Percentiles rank a stretch among this genome's conserved stretches.
phyloP scores from a whole-genome alignment of 106 monocot genomes.

The Chionographis japonica region DNA sequence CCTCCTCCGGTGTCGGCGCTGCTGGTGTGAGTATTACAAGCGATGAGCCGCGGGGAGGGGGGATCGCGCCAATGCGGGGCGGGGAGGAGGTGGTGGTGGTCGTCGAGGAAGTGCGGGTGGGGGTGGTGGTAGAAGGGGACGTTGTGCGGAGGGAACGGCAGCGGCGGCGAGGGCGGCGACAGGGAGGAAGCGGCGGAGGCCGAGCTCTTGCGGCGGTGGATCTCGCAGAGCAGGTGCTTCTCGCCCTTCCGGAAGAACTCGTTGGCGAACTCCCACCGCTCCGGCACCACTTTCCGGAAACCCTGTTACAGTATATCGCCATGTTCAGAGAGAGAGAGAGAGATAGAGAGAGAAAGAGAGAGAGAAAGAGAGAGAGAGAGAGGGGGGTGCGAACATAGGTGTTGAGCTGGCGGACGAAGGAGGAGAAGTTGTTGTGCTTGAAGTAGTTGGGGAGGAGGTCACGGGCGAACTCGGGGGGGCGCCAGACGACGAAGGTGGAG shows the following conservation, averaged over 20 bases:
- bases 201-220: constrained; percentile 54
- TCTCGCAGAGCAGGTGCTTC: constrained; percentile 66
- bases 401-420: constrained; percentile 93
- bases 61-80: background rate
- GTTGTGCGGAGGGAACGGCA: constrained; percentile 9
- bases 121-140: constrained; percentile 22
- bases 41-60: constrained; percentile 16
- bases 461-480: constrained; percentile 83
- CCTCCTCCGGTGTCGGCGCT: background rate
- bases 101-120: constrained; percentile 15
- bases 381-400: constrained; percentile 42
- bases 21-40: background rate
- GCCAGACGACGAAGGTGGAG: constrained; percentile 85
- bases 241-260: constrained; percentile 69
- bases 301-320: constrained; percentile 28
- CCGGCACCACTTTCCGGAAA: constrained; percentile 74
- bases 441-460: constrained; percentile 83
- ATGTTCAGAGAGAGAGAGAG: no score
- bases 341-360: background rate
- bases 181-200: background rate
- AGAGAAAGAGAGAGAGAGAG: background rate
- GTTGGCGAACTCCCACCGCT: constrained; percentile 87
- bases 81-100: background rate
- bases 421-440: constrained; percentile 95
- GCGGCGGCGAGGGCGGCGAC: background rate